phyloP scores from a whole-genome alignment of 1,139 yeast species.

The Hemisphaericaspora lyxosophila region DNA sequence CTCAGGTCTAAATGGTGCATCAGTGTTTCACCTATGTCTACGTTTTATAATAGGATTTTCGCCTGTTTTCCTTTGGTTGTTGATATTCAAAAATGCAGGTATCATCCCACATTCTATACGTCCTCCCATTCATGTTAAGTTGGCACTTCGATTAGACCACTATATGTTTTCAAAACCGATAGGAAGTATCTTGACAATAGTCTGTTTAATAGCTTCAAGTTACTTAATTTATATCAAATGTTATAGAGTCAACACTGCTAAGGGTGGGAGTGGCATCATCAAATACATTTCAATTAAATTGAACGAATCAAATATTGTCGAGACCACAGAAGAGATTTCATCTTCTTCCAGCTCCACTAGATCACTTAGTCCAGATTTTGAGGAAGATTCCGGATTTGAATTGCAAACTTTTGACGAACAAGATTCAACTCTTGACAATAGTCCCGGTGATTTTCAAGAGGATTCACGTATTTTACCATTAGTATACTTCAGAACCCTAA shows the following conservation, averaged over 20 bases:
- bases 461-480: constrained; percentile 5
- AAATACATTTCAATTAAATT: neutral
- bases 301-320: neutral
- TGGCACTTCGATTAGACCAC: constrained; percentile 44
- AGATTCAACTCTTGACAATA: neutral
- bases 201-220: constrained; percentile 14
- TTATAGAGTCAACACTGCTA: constrained; percentile 12
- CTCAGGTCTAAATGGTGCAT: constrained; percentile 37
- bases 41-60: constrained; percentile 51
- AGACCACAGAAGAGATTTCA: neutral
- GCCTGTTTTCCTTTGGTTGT: constrained; percentile 58
- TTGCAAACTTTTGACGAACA: constrained; percentile 9
- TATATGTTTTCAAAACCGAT: constrained; percentile 27
- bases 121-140: constrained; percentile 54
- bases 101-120: constrained; percentile 54
- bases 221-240: constrained; percentile 16
- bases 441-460: constrained; percentile 9
- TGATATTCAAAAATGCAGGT: constrained; percentile 61
- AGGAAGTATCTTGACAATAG: constrained; percentile 17
- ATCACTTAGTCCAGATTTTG: neutral
- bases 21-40: constrained; percentile 34
- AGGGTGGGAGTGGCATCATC: neutral
- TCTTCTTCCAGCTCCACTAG: constrained; percentile 1
- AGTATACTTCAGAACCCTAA: constrained; percentile 7
- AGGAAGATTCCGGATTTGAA: constrained; percentile 5